Conservation (phyloP, 1,284 basidiomycete genomes). For the Rhodotorula sp. region DNA sequence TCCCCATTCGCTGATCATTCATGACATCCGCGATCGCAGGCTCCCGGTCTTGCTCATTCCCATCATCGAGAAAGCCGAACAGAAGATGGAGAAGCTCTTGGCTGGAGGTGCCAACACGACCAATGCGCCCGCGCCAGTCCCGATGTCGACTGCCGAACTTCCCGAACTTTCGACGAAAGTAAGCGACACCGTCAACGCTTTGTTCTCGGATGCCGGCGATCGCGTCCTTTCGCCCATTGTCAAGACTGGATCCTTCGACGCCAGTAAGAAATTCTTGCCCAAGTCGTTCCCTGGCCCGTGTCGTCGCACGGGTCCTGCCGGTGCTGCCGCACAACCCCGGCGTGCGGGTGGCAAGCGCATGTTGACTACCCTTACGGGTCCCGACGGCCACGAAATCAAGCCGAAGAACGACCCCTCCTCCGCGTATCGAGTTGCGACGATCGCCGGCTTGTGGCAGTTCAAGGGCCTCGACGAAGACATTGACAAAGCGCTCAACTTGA, state of each 20-base stretch:
- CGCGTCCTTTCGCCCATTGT: too few species aligned
- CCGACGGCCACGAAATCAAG: background rate
- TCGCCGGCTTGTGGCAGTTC: constrained; percentile 7
- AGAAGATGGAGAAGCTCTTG: background rate
- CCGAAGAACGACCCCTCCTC: background rate
- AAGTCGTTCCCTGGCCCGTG: too few species aligned
- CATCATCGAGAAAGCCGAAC: constrained; percentile 3
- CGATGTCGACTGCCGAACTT: too few species aligned
- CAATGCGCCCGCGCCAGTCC: too few species aligned
- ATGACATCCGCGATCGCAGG: background rate
- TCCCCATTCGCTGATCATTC: too few species aligned
- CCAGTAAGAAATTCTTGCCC: too few species aligned
- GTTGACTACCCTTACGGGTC: background rate
- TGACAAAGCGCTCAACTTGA: background rate
- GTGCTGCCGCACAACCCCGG: too few species aligned
- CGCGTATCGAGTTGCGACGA: background rate
- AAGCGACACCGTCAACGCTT: background rate
- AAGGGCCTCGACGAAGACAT: constrained; percentile 13
- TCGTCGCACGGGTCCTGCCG: too few species aligned
- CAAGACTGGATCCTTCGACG: too few species aligned
- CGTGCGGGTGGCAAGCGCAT: background rate
- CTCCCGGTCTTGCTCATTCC: constrained; percentile 4
- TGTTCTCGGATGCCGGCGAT: background rate
- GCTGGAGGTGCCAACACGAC: too few species aligned
- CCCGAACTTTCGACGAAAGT: background rate